A percentile compares a stretch with the other conserved stretches of the same genome.
Conservation (phyloP, 345 rosid genomes). For the Populus davidiana region DNA sequence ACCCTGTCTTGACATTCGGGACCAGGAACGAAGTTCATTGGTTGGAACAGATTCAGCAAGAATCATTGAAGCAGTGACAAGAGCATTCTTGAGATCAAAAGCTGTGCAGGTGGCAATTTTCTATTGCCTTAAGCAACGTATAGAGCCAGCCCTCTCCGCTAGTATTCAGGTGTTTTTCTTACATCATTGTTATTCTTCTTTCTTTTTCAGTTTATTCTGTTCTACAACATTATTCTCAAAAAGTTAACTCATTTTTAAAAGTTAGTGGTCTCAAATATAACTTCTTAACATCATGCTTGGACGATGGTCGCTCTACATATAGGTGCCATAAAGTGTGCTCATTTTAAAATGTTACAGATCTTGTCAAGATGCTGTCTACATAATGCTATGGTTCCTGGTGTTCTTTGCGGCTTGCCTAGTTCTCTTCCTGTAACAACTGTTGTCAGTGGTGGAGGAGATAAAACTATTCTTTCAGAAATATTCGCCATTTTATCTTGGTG, state of each 20-base stretch:
- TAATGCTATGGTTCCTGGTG: conserved; percentile 62
- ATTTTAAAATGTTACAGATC: conserved; percentile 50
- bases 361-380: conserved; percentile 86
- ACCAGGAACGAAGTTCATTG: conserved; percentile 54
- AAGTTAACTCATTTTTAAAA: conserved; percentile 7
- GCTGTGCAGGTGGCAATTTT: conserved; percentile 71
- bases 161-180: conserved; percentile 64
- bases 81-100: conserved; percentile 73
- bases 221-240: conserved; percentile 3
- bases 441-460: conserved; percentile 93
- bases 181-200: not conserved
- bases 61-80: conserved; percentile 63
- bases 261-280: too few relatives aligned
- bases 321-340: not conserved
- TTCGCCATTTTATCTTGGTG: conserved; percentile 63
- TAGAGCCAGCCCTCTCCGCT: conserved; percentile 59
- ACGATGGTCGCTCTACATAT: too few relatives aligned
- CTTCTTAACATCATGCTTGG: too few relatives aligned
- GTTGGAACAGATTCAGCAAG: conserved; percentile 56
- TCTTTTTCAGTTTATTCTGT: not conserved
- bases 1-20: conserved; percentile 53
- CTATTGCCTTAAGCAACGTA: conserved; percentile 76
- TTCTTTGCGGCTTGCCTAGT: conserved; percentile 89
- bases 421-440: conserved; percentile 75
- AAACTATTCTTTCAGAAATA: conserved; percentile 81